phyloP scores from a whole-genome alignment of 192 early-diverging fungal genomes.

The Glomus cerebriforme region DNA sequence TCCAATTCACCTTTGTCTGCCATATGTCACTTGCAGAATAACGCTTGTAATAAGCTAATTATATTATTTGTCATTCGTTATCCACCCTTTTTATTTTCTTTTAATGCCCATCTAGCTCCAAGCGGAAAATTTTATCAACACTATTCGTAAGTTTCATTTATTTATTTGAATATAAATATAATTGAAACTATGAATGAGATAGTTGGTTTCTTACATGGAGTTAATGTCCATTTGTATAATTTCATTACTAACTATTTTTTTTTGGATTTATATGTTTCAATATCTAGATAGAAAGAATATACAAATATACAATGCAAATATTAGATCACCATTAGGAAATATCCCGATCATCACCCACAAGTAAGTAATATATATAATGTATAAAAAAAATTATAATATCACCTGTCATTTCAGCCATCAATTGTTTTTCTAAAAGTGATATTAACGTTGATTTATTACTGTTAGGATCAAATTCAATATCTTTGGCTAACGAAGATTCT shows the following conservation, averaged over 20 bases:
- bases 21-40: not conserved
- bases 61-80: not conserved
- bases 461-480: not conserved
- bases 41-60: not conserved
- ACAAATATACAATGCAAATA: not conserved
- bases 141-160: not conserved
- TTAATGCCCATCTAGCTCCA: not conserved
- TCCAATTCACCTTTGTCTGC: not conserved
- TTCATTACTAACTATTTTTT: not conserved
- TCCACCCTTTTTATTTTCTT: not conserved
- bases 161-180: not conserved
- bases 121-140: not conserved
- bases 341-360: no score
- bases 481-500: not conserved
- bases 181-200: not conserved
- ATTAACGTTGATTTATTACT: not conserved
- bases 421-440: not conserved
- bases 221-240: not conserved
- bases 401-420: not conserved
- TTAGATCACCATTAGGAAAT: no score
- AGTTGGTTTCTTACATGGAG: not conserved
- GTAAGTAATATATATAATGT: no score
- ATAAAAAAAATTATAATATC: no score
- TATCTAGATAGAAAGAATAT: not conserved
- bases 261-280: not conserved